Base-by-base conservation (phyloP, 2,329 filamentous ascomycete species). In the Rhynchosporium agropyri region DNA sequence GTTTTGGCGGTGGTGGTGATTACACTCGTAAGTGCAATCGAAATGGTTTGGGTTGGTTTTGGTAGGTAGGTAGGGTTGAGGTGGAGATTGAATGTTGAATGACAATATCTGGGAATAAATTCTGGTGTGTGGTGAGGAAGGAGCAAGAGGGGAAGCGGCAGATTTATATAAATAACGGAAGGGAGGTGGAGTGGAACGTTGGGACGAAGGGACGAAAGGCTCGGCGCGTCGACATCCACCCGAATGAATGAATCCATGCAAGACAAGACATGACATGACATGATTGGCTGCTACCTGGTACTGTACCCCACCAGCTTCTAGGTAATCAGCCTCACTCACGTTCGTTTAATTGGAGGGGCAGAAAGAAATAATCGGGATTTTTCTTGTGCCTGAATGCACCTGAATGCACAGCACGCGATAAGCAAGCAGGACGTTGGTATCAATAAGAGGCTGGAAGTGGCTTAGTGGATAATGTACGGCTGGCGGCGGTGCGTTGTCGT, bases 1-100 rank as follows among this genome's bases (percentile, higher is more conserved):
- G 92, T 97, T 82, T 91, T 97, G 91, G 85, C 89, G 88, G 82
- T 84, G 77, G 76, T 76, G 63, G 68, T 72, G 75, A 76, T 70
- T 73, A 71, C 70, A 72, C 70, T 70, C 68, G 50, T 46, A 65
- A 65, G 71, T 71, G 72, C 64, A 70, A 74, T 74, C 72, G 38
- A 29, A 57, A 33, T 62, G 54, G 46, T 61, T 28, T 29, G 29
- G 13, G 33, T 26, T 51, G 46, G 20, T 28, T 48, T 42, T 20
- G 20, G 20, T 20, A 20, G 20, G 20, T 20, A 20, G 28, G 54
- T 36, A 40, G 26, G 15, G 50, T 50, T 38, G 55, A 38, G 43
- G 51, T 31, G 33, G 29, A 20, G 13, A 2, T 54, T 54, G 51
- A 36, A 42, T 54, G 10, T 54, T 10, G 40, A 28, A 29, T 2